Base-by-base conservation (phyloP, 495 filamentous ascomycete species). In the Trichoderma reesei region DNA sequence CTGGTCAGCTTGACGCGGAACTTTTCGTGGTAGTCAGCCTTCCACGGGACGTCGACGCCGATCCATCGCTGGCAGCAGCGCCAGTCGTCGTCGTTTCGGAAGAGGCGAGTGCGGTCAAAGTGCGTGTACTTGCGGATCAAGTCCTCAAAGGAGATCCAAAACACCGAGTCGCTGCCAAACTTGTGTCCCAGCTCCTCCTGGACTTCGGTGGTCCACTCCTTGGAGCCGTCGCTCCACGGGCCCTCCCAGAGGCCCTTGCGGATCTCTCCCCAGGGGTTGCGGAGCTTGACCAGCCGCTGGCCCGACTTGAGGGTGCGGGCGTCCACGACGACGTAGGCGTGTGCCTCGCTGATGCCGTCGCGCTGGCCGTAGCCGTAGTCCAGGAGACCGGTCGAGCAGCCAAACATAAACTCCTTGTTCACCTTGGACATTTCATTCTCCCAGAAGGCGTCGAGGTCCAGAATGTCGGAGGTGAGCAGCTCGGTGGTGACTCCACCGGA, bases 371-470 rank as follows among this genome's bases (percentile, higher is more conserved):
- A 84, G 69, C 87, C 88, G 79, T 75, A 74, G 26, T 81, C 83
- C 42, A 88, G 83, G 6, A 86, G 71, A 10, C 88, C 88, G 8
- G 88, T 90, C 31, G 85, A 85, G 71, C 90, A 94, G 54, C 90
- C 89, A 72, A 97, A 98, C 8, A 98, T 79, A 69, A 95, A 96
- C 66, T 93, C 88, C 63, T 92, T 77, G 74, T 96, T 96, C 65
- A 93, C 91, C 64, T 88, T 86, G 75, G 86, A 83, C 5, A 96
- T 79, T 69, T 96, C 90, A n/a, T 94, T 85, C 0, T 81, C 84
- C 93, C 93, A 97, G 72, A 97, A 96, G 7, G 81, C 82, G 48
- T 97, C 86, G 62, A 88, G 87, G 71, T 97, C 90, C n/a, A 97
- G 80, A 38, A 97, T 91, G 67, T 96, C 91, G 9, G 85, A 87